Evolutionary conservation across 1,284 basidiomycete genomes (phyloP), one percentile per base, ranked within the genome.

Genomic region (Farysia itapuensis): DNA sequence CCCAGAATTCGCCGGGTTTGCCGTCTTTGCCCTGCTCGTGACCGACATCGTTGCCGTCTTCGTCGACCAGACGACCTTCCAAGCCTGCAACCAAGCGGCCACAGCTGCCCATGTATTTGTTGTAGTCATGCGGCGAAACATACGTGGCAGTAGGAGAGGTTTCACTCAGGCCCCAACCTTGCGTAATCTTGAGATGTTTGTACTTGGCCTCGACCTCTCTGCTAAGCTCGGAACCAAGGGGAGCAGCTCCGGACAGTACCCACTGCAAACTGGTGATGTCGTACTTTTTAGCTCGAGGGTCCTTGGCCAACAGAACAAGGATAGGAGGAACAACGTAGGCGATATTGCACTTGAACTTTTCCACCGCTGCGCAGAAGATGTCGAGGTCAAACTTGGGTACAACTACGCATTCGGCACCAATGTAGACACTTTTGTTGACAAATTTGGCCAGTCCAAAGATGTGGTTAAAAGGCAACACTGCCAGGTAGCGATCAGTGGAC

Each of bases 281-380:
- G 74, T 86, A 86, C 74, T 86, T 82, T 35, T 84, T 81, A 2
- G 87, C 81, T n/a, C 82, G 84, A 80, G 86, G 84, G 74, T 86
- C 83, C 84, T 89, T 84, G 1, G 84, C 80, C 19, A 91, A 80
- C 1, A 84, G 80, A 5, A 94, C 84, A 4, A 91, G 79, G 35
- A 95, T 85, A 0, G 91, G 91, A 0, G 92, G 91, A 0, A 94
- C 91, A 31, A 93, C 81, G 6, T 90, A 78, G 0, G 81, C 71
- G 28, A 79, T 76, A 0, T 86, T 86, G 40, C 85, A 81, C 40
- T 80, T 82, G 78, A 88, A 88, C 57, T 81, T 81, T 58, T 85
- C 81, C 33, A 89, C 81, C 40, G 82, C 80, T 23, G 80, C 79
- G 71, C 87, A 86, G 64, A 89, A 90, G 21, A 81, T 78, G 8